A percentile compares a stretch with the other conserved stretches of the same genome.
Conservation (phyloP, 78 protist genomes). For the Thecamonas trahens region DNA sequence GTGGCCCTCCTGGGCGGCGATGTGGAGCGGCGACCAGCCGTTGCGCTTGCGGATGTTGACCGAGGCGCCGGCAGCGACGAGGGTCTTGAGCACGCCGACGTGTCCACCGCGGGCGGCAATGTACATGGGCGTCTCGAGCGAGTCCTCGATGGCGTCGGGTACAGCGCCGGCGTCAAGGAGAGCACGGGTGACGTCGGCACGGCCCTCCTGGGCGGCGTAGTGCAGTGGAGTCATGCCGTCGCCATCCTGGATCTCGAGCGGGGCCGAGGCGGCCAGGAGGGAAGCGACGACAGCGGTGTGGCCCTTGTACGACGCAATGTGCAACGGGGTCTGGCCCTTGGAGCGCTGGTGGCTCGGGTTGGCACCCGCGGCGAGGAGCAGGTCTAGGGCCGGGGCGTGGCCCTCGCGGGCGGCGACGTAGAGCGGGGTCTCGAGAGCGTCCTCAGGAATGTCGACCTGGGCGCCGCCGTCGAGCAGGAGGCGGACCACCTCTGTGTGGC, state of each 20-base stretch:
- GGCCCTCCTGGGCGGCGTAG: neutral
- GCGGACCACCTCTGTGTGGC: neutral
- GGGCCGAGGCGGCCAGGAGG: neutral
- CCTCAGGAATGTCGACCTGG: neutral
- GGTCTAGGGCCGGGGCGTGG: too few species aligned
- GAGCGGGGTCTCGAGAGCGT: neutral
- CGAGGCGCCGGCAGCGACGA: neutral
- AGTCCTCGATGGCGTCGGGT: neutral
- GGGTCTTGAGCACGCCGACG: too few species aligned
- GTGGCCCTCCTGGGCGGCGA: neutral
- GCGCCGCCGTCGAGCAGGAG: neutral
- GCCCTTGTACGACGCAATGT: neutral
- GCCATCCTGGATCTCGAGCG: neutral
- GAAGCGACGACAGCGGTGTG: neutral
- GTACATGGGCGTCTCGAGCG: neutral
- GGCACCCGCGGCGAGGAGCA: too few species aligned
- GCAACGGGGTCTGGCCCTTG: neutral
- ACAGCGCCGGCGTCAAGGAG: neutral
- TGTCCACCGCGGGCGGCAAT: neutral
- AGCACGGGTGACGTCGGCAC: too few species aligned
- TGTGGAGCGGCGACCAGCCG: neutral
- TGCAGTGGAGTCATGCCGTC: neutral
- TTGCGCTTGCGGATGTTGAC: neutral
- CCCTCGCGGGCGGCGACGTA: neutral
- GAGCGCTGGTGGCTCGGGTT: too few species aligned